These are phyloP conservation scores for Globisporangium cederbergense DNA, from an alignment of 352 stramenopile species.

Conservation along the genomic window DNA sequence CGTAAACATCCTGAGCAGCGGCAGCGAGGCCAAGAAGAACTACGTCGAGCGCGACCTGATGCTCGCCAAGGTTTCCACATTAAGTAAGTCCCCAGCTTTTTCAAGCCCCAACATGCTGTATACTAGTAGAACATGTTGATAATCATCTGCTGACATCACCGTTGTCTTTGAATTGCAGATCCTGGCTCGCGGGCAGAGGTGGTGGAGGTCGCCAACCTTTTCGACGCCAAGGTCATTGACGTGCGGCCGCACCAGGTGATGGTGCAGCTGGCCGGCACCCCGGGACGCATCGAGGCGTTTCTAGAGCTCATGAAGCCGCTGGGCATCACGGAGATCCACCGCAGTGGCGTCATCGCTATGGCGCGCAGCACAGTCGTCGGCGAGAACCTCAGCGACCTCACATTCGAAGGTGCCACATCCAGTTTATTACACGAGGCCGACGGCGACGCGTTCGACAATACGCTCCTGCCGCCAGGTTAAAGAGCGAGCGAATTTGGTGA, in stretches of 20 bases:
- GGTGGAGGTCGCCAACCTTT: conserved; percentile 77
- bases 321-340: conserved; percentile 82
- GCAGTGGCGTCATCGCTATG: conserved; percentile 84
- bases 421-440: conserved; percentile 67
- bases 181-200: conserved; percentile 66
- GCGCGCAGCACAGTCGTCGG: conserved; percentile 61
- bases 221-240: conserved; percentile 86
- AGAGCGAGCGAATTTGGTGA: neutral
- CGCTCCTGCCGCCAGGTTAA: conserved; percentile 68
- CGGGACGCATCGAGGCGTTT: conserved; percentile 76
- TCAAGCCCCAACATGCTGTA: too few species aligned
- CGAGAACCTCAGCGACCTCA: conserved; percentile 61
- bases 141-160: too few species aligned
- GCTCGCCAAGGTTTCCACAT: conserved; percentile 83
- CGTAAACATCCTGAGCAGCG: conserved; percentile 81
- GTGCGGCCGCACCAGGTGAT: conserved; percentile 81
- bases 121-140: too few species aligned
- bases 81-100: conserved; percentile 34
- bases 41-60: conserved; percentile 87
- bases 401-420: conserved; percentile 72
- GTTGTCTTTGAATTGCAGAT: conserved; percentile 24
- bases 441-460: conserved; percentile 61
- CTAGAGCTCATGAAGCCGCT: conserved; percentile 79
- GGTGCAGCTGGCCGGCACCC: conserved; percentile 77
- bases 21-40: conserved; percentile 61